phyloP scores from a whole-genome alignment of 371 early-diverging fungal species.

The Funneliformis caledonium region DNA sequence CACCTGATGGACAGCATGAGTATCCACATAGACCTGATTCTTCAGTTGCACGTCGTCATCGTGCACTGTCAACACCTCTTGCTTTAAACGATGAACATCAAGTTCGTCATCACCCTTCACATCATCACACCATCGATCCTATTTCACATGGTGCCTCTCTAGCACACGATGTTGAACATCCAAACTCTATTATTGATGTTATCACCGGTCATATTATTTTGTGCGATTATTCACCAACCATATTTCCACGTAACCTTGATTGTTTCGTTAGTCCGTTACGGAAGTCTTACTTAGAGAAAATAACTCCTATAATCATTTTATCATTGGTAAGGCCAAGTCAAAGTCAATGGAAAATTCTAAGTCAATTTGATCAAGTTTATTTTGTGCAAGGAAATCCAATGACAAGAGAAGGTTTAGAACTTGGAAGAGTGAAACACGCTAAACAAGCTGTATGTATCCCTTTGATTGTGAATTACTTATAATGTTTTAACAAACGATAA shows the following conservation, averaged over 20 bases:
- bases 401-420: constrained; percentile 57
- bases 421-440: constrained; percentile 60
- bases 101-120: constrained; percentile 1
- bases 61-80: constrained; percentile 36
- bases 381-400: constrained; percentile 65
- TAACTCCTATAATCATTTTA: constrained; percentile 64
- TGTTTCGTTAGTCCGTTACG: constrained; percentile 40
- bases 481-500: not conserved
- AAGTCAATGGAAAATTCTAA: constrained; percentile 47
- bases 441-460: constrained; percentile 44
- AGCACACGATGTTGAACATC: constrained; percentile 9
- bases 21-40: constrained; percentile 39
- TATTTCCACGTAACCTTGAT: constrained; percentile 38
- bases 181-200: constrained; percentile 11
- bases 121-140: constrained; percentile 11
- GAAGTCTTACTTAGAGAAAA: constrained; percentile 30
- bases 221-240: constrained; percentile 33
- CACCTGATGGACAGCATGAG: not conserved
- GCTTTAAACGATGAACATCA: constrained; percentile 4
- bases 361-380: constrained; percentile 58
- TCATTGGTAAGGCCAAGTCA: constrained; percentile 51
- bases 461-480: too few species aligned
- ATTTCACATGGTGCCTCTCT: not conserved
- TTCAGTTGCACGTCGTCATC: constrained; percentile 20
- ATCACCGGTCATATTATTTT: constrained; percentile 35